Evolutionary conservation across 2,329 filamentous ascomycete genomes (phyloP).

Genomic region (Fusarium torreyae): DNA sequence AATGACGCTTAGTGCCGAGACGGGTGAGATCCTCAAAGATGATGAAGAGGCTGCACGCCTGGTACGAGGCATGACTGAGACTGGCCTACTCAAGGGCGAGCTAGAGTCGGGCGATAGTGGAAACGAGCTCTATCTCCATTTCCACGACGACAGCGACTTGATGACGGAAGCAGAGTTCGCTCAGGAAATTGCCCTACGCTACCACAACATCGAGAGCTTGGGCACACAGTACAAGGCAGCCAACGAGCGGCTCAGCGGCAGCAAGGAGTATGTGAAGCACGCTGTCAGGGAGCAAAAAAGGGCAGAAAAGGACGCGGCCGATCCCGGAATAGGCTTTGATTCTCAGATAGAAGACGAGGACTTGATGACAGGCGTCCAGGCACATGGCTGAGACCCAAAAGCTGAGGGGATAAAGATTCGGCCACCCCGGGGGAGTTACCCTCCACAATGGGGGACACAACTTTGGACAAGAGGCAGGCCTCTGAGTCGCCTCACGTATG

Average conservation of each 20-base stretch:
- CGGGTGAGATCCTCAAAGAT: slow-evolving; percentile 60
- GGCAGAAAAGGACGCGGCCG: slow-evolving; percentile 60
- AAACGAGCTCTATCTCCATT: slow-evolving; percentile 65
- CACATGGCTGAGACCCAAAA: slow-evolving; percentile 28
- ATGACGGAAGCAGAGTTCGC: slow-evolving; percentile 68
- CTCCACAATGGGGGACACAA: too few relatives aligned
- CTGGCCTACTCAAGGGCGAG: slow-evolving; percentile 67
- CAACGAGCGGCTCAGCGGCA: slow-evolving; percentile 68
- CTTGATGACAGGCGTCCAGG: slow-evolving; percentile 66
- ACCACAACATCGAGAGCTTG: slow-evolving; percentile 62
- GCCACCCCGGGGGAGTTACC: too few relatives aligned
- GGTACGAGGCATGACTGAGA: slow-evolving; percentile 69
- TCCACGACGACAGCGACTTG: slow-evolving; percentile 60
- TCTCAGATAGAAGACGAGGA: slow-evolving; percentile 72
- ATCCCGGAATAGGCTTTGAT: slow-evolving; percentile 60
- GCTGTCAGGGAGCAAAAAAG: slow-evolving; percentile 63
- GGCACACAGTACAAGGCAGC: slow-evolving; percentile 65
- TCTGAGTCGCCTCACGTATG: slow-evolving; percentile 6
- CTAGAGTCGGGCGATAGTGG: slow-evolving; percentile 63
- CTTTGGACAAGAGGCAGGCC: not conserved
- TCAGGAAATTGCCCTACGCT: slow-evolving; percentile 60
- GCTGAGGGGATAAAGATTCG: too few relatives aligned
- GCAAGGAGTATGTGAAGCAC: slow-evolving; percentile 69
- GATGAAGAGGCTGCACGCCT: slow-evolving; percentile 63
- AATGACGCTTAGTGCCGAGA: slow-evolving; percentile 69